These are phyloP conservation scores for Ceratocystis colombiana DNA, from an alignment of 2,329 filamentous ascomycete species.

Conservation along the genomic window DNA sequence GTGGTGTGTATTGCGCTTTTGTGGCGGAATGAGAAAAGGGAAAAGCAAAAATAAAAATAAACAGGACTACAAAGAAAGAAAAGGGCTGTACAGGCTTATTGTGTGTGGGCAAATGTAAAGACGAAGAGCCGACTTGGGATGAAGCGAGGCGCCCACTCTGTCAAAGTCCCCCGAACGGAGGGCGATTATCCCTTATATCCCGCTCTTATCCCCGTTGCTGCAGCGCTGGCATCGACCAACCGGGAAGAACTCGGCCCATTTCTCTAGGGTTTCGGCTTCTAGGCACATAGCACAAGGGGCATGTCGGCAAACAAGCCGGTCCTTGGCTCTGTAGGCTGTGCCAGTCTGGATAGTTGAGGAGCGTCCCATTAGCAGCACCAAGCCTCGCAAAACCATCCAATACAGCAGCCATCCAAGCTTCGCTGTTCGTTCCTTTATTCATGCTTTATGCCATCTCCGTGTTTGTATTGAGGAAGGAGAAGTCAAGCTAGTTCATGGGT, in stretches of 20 bases:
- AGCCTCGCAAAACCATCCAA: constrained; percentile 5
- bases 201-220: not conserved
- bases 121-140: too few species aligned
- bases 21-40: not conserved
- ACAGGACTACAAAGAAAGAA: not conserved
- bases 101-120: not conserved
- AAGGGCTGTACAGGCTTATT: not conserved
- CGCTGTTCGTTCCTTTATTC: not conserved
- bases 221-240: not conserved
- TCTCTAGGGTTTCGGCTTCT: not conserved
- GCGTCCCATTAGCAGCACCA: not conserved
- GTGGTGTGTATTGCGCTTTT: not conserved
- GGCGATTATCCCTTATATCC: not conserved
- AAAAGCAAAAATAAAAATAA: not conserved
- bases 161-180: not conserved
- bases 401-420: constrained; percentile 10
- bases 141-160: not conserved
- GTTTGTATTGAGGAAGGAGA: not conserved
- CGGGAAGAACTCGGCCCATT: not conserved
- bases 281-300: too few species aligned
- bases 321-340: not conserved
- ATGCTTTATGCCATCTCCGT: not conserved
- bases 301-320: too few species aligned
- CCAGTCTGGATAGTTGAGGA: not conserved
- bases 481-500: not conserved